Base-by-base conservation (phyloP, 2,329 filamentous ascomycete genomes). In the Fusarium hainanense region DNA sequence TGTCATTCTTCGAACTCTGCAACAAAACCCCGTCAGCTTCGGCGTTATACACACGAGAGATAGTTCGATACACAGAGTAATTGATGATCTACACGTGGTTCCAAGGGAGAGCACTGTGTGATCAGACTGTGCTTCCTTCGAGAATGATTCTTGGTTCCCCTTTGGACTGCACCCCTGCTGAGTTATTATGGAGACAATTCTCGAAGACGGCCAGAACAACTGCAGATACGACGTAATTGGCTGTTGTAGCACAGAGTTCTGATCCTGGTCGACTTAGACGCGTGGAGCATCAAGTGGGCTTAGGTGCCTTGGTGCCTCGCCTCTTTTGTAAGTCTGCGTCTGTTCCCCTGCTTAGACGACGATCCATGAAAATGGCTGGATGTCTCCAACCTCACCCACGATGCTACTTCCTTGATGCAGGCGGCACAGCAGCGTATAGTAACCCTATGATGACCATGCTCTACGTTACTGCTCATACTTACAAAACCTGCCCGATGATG, bases 201-300 rank as follows among this genome's bases (percentile, higher is more conserved):
- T 74, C 72, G 72, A 74, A 74, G 70, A 66, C 68, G 58, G 62
- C 72, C 72, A 74, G 72, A 74, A 74, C 70, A 67, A 72, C 54
- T 44, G 30, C 21, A 48, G 40, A 28, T 30, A 54, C 50, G 42
- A 50, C 44, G 25, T 61, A 49, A 69, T 71, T 69, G 68, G 68
- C 30, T 54, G 20, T 30, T 30, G 27, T 18, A 20, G 14, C 30
- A 41, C 52, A 52, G 20, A 32, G n/a, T 37, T 64, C 43, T 48
- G 58, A 28, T 52, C 58, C 68, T 14, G 27, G 23, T 48, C 54
- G 28, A 34, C 34, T 37, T 37, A 20, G 23, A 40, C 34, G 34
- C 43, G 40, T 70, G 67, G 66, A 44, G 57, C 58, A 50, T 11
- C 18, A 44, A 28, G 58, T 58, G 68, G 58, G 48, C 51, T 51